phyloP scores from a whole-genome alignment of 768 basidiomycete genomes.

The Boletus patriciae region DNA sequence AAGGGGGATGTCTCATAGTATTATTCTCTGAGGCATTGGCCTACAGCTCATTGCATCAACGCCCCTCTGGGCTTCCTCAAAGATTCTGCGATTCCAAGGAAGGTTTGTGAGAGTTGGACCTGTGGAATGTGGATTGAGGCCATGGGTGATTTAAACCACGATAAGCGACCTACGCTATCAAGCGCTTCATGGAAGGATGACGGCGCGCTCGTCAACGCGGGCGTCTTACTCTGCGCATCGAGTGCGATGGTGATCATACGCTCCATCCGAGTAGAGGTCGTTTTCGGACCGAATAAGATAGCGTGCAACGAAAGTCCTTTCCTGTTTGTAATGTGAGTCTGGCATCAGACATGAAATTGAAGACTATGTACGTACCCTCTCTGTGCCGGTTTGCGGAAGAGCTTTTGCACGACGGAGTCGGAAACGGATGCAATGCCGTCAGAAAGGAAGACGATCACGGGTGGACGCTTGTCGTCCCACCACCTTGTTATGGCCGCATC shows the following conservation, averaged over 20 bases:
- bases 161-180: constrained; percentile 41
- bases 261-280: constrained; percentile 29
- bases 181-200: constrained; percentile 53
- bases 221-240: constrained; percentile 42
- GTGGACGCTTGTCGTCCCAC: constrained; percentile 48
- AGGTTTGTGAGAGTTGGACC: constrained; percentile 54
- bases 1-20: background rate
- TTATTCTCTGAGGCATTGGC: background rate
- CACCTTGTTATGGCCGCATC: constrained; percentile 39
- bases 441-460: constrained; percentile 57
- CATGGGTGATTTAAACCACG: background rate
- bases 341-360: background rate
- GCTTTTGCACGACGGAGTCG: constrained; percentile 35
- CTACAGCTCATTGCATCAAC: constrained; percentile 34
- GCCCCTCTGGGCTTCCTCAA: constrained; percentile 52
- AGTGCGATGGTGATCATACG: constrained; percentile 51
- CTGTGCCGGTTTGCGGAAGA: constrained; percentile 38
- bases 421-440: constrained; percentile 47
- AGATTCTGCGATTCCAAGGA: constrained; percentile 57
- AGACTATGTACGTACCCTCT: constrained; percentile 49
- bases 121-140: constrained; percentile 17
- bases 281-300: constrained; percentile 50
- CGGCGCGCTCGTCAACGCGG: constrained; percentile 24
- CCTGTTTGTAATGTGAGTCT: constrained; percentile 29
- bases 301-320: constrained; percentile 58